Percentiles rank a stretch among this genome's conserved stretches.
Evolutionary conservation across 495 filamentous ascomycete species (phyloP).

Genomic region (Chaetomium tenue): DNA sequence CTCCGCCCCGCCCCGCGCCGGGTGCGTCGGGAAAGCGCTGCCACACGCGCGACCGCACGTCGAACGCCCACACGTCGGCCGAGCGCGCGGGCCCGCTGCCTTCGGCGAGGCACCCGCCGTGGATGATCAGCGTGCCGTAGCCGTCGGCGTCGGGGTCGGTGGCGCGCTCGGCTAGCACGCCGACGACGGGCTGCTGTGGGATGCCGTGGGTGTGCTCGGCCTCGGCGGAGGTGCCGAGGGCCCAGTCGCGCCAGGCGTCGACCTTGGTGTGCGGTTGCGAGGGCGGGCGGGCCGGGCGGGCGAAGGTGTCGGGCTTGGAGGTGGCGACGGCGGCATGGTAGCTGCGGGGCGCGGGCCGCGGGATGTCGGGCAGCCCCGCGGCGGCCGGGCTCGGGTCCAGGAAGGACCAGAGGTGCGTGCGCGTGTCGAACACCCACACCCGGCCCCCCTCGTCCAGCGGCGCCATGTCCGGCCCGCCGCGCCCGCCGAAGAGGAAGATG

Average conservation of each 20-base stretch:
- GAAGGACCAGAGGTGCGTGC: conserved; percentile 54
- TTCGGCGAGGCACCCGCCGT: conserved; percentile 61
- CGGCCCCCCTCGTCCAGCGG: conserved; percentile 60
- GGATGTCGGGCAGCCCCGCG: conserved; percentile 28
- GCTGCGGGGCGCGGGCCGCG: conserved; percentile 42
- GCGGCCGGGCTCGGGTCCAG: conserved; percentile 47
- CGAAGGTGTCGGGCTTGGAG: conserved; percentile 46
- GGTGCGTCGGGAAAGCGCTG: conserved; percentile 60
- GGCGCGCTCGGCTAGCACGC: conserved; percentile 46
- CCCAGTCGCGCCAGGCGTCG: conserved; percentile 44
- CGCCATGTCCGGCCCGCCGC: conserved; percentile 43
- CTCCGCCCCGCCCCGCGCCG: conserved; percentile 58
- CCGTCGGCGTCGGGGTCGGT: conserved; percentile 48
- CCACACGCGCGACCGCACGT: conserved; percentile 59
- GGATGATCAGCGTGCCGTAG: conserved; percentile 62
- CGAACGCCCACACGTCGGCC: conserved; percentile 71
- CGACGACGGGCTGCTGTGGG: conserved; percentile 50
- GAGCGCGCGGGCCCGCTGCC: conserved; percentile 38
- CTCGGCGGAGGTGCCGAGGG: conserved; percentile 42
- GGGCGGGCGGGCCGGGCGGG: conserved; percentile 17
- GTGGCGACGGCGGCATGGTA: conserved; percentile 51
- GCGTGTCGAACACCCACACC: conserved; percentile 64
- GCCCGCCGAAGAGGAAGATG: conserved; percentile 66
- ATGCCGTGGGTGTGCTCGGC: conserved; percentile 41
- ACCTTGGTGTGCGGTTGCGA: conserved; percentile 1